Evolutionary conservation across 1,284 basidiomycete genomes (phyloP).

Genomic region (Microbotryomycetes sp.): DNA sequence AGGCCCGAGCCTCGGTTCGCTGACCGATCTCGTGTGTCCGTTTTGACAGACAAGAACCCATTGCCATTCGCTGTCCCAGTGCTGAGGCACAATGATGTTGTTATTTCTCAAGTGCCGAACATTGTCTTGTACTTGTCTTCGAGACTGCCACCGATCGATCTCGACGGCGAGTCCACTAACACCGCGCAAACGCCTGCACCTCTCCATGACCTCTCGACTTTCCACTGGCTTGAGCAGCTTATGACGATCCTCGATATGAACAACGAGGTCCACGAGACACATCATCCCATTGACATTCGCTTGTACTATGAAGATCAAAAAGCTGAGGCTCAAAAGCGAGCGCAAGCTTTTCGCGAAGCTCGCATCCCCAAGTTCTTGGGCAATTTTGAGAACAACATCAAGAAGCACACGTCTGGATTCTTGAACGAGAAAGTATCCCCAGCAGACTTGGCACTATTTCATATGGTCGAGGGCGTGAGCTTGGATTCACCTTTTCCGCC

Average conservation of each 20-base stretch:
- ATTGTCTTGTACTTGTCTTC: slow-evolving; percentile 39
- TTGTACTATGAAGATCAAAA: slow-evolving; percentile 53
- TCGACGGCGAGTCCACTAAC: slow-evolving; percentile 23
- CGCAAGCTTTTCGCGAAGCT: slow-evolving; percentile 45
- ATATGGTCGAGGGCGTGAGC: slow-evolving; percentile 41
- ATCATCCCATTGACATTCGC: slow-evolving; percentile 44
- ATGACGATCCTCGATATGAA: slow-evolving; percentile 48
- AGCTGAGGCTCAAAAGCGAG: slow-evolving; percentile 40
- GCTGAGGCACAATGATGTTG: slow-evolving; percentile 31
- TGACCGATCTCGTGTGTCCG: not conserved
- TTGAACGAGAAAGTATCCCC: slow-evolving; percentile 46
- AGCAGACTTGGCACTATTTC: slow-evolving; percentile 51
- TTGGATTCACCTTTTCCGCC: slow-evolving; percentile 2
- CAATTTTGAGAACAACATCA: slow-evolving; percentile 45
- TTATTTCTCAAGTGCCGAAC: slow-evolving; percentile 38
- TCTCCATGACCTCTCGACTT: slow-evolving; percentile 39
- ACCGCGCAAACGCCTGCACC: slow-evolving; percentile 8
- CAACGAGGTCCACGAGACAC: slow-evolving; percentile 45
- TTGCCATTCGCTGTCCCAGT: slow-evolving; percentile 43
- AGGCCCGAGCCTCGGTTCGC: not conserved
- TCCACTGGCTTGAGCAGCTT: slow-evolving; percentile 43
- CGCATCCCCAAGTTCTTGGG: slow-evolving; percentile 51
- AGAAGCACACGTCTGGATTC: slow-evolving; percentile 37
- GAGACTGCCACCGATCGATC: slow-evolving; percentile 45
- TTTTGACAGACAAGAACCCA: slow-evolving; percentile 22